phyloP scores from a whole-genome alignment of 768 basidiomycete genomes.

The Inosperma sp. region DNA sequence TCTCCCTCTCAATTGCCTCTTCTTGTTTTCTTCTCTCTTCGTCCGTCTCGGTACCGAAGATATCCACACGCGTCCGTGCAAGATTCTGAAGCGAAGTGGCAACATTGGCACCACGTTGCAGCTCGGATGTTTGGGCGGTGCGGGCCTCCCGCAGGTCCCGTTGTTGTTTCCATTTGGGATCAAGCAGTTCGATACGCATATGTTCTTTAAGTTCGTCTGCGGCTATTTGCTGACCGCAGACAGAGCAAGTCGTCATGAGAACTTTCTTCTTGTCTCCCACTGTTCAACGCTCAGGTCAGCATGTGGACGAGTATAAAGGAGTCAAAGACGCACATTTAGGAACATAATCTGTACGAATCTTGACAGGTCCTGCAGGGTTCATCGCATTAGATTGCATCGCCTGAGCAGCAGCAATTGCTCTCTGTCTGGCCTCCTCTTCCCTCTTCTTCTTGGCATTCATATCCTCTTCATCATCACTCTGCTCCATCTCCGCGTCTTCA shows the following conservation, averaged over 20 bases:
- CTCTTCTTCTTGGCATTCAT: constrained; percentile 56
- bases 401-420: constrained; percentile 70
- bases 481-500: constrained; percentile 75
- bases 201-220: constrained; percentile 96
- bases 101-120: constrained; percentile 90
- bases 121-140: constrained; percentile 82
- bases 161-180: constrained; percentile 98
- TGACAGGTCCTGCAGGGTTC: constrained; percentile 77
- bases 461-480: constrained; percentile 78
- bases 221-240: constrained; percentile 95
- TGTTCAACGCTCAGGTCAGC: constrained; percentile 25
- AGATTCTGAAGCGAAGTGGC: constrained; percentile 89
- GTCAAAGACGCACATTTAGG: constrained; percentile 66
- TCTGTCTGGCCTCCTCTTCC: constrained; percentile 67
- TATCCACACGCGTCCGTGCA: constrained; percentile 93
- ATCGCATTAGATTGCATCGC: constrained; percentile 75
- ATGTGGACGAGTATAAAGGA: constrained; percentile 3
- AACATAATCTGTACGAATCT: constrained; percentile 94
- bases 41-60: constrained; percentile 92
- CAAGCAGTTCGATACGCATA: constrained; percentile 96
- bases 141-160: constrained; percentile 85
- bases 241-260: constrained; percentile 80
- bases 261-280: constrained; percentile 64
- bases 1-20: constrained; percentile 79
- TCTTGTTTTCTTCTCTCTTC: constrained; percentile 84